Conservation (phyloP, 1,139 yeast species). For the Nakaseomyces glabratus region DNA sequence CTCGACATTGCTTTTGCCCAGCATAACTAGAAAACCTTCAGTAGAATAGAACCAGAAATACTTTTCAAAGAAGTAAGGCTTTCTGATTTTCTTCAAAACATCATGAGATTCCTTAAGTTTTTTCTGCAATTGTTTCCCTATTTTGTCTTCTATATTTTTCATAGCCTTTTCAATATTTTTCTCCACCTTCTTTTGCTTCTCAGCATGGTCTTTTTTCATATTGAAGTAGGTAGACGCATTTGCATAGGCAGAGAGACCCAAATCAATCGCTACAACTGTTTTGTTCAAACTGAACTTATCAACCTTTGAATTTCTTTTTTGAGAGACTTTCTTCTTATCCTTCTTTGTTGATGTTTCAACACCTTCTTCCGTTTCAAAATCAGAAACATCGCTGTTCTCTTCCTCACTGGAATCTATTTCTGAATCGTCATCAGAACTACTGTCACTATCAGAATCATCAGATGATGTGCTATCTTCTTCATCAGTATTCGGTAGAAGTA, state of each 20-base stretch:
- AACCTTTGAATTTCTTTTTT: constrained; percentile 15
- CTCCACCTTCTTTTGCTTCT: constrained; percentile 74
- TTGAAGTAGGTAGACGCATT: constrained; percentile 85
- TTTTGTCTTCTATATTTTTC: constrained; percentile 74
- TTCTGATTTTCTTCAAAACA: constrained; percentile 54
- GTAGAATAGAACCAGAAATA: constrained; percentile 85
- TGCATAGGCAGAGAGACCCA: constrained; percentile 71
- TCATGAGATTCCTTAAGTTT: constrained; percentile 58
- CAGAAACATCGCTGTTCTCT: constrained; percentile 10
- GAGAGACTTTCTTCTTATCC: constrained; percentile 13
- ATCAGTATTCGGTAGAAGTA: constrained; percentile 36
- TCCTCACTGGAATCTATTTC: constrained; percentile 15
- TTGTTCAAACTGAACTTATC: no score
- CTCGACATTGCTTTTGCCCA: constrained; percentile 81
- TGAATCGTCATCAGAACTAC: constrained; percentile 10
- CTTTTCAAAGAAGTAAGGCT: constrained; percentile 87
- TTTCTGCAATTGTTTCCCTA: constrained; percentile 61
- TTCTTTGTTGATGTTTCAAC: constrained; percentile 10
- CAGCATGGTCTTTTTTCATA: constrained; percentile 64
- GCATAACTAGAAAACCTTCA: constrained; percentile 80
- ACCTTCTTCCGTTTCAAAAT: constrained; percentile 13
- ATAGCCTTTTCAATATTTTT: constrained; percentile 71
- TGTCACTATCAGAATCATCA: constrained; percentile 13
- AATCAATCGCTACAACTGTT: constrained; percentile 62
- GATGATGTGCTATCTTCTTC: constrained; percentile 8